phyloP scores from a whole-genome alignment of 2,329 filamentous ascomycete species.

The Claviceps sp. region DNA sequence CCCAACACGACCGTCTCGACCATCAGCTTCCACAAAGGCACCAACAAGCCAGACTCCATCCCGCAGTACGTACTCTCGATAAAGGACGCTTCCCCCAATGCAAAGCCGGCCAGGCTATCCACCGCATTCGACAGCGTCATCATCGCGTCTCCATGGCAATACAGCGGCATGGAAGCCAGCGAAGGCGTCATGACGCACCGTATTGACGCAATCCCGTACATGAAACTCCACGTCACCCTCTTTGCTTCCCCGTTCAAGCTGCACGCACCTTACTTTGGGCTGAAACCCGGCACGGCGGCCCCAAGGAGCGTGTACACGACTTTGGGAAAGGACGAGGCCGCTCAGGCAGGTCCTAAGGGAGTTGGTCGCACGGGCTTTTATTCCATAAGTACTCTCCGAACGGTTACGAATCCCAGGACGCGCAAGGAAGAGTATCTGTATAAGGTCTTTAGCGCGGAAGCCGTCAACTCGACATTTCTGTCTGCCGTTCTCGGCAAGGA shows the following conservation, averaged over 20 bases:
- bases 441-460: slow-evolving; percentile 50
- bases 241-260: slow-evolving; percentile 68
- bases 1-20: slow-evolving; percentile 55
- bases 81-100: slow-evolving; percentile 11
- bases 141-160: slow-evolving; percentile 74
- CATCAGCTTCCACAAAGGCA: slow-evolving; percentile 38
- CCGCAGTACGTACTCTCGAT: slow-evolving; percentile 36
- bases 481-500: slow-evolving; percentile 35
- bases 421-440: slow-evolving; percentile 42
- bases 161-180: slow-evolving; percentile 51
- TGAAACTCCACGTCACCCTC: slow-evolving; percentile 75
- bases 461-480: slow-evolving; percentile 39
- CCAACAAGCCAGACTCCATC: slow-evolving; percentile 22
- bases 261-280: slow-evolving; percentile 58
- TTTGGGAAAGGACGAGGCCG: slow-evolving; percentile 45
- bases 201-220: slow-evolving; percentile 76
- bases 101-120: slow-evolving; percentile 25
- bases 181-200: slow-evolving; percentile 52
- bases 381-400: slow-evolving; percentile 64
- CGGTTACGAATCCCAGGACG: slow-evolving; percentile 46
- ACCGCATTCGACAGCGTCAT: slow-evolving; percentile 66
- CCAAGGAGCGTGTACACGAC: slow-evolving; percentile 78
- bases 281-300: slow-evolving; percentile 40
- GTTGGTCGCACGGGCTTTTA: slow-evolving; percentile 71
- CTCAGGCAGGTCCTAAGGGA: slow-evolving; percentile 36